phyloP scores from a whole-genome alignment of 1,284 basidiomycete species.

The Porogramme epimiltina region DNA sequence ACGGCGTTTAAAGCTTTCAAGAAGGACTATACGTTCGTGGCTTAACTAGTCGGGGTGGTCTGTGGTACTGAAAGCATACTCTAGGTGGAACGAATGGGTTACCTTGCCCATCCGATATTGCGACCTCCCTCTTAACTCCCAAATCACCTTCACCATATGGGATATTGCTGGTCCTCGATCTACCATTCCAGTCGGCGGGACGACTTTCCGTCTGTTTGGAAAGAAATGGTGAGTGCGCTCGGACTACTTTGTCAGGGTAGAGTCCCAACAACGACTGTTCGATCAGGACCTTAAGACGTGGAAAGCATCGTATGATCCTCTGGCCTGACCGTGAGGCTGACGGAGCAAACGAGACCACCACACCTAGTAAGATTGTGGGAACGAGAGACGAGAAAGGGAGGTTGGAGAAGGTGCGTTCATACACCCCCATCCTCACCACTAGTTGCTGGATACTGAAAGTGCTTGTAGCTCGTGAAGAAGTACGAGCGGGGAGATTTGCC shows the following conservation, averaged over 20 bases:
- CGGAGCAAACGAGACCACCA: slow-evolving; percentile 77
- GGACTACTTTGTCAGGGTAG: background rate
- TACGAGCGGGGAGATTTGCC: slow-evolving; percentile 94
- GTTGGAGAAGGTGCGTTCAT: slow-evolving; percentile 77
- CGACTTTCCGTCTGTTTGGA: slow-evolving; percentile 88
- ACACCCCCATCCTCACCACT: background rate
- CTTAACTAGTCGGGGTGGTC: background rate
- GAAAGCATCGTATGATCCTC: slow-evolving; percentile 87
- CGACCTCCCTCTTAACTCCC: slow-evolving; percentile 85
- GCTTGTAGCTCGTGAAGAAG: slow-evolving; percentile 86
- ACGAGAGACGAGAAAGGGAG: slow-evolving; percentile 90
- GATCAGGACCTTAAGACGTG: slow-evolving; percentile 81
- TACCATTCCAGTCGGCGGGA: slow-evolving; percentile 83
- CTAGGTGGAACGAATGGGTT: slow-evolving; percentile 95
- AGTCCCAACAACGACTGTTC: background rate
- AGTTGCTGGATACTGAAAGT: background rate
- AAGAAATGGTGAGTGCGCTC: slow-evolving; percentile 74
- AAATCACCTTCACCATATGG: slow-evolving; percentile 94
- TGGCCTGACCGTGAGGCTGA: slow-evolving; percentile 88
- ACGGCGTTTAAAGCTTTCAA: slow-evolving; percentile 94
- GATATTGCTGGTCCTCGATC: slow-evolving; percentile 83
- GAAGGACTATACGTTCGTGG: slow-evolving; percentile 71
- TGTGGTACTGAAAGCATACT: background rate
- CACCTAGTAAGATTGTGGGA: slow-evolving; percentile 85
- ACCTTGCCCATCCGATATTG: slow-evolving; percentile 90